Evolutionary conservation across 495 filamentous ascomycete genomes (phyloP), one percentile per base, ranked within the genome.

Genomic region (Neurospora sp.): DNA sequence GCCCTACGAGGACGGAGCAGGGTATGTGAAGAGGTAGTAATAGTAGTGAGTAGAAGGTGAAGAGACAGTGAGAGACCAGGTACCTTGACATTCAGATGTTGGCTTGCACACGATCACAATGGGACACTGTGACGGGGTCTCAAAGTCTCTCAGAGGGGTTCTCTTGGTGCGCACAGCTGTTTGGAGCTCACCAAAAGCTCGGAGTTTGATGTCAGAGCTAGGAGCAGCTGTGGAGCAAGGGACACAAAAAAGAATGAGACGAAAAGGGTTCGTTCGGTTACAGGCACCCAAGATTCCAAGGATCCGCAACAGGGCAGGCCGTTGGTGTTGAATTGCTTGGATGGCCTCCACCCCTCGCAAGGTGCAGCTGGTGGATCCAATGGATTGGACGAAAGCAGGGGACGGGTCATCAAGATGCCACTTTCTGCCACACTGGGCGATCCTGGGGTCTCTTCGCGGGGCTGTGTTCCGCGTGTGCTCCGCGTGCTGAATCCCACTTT

Each of bases 321-420:
- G 54, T 66, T 66, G 54, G 54, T 35, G 54, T 12, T 62, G 54
- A 35, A 35, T 18, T 20, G 44, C 12, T 44, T 16, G 41, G 41
- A 44, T 14, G 48, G 48, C 27, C 54, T 66, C 54, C 54, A 31
- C 54, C 54, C 48, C 54, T 16, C 54, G 54, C 23, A 62, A 62
- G 54, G 23, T 62, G 23, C 71, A 40, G 39, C 39, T 35, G 42
- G 40, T 18, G 69, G 39, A 59, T 70, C 72, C 72, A 73, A 73
- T 70, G 72, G 72, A 70, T 73, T 59, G 66, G 69, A 42, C 42
- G 72, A 31, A 70, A 20, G 38, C 72, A 73, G 72, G 54, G 71
- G 71, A 23, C 37, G 72, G 72, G 38, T 31, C 40, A 16, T 39
- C 23, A 35, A 16, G 23, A 62, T 62, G 54, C 54, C 54, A 62